Evolutionary conservation across 495 filamentous ascomycete genomes (phyloP), one percentile per base, ranked within the genome.

Genomic region (Acidiella bohemica): DNA sequence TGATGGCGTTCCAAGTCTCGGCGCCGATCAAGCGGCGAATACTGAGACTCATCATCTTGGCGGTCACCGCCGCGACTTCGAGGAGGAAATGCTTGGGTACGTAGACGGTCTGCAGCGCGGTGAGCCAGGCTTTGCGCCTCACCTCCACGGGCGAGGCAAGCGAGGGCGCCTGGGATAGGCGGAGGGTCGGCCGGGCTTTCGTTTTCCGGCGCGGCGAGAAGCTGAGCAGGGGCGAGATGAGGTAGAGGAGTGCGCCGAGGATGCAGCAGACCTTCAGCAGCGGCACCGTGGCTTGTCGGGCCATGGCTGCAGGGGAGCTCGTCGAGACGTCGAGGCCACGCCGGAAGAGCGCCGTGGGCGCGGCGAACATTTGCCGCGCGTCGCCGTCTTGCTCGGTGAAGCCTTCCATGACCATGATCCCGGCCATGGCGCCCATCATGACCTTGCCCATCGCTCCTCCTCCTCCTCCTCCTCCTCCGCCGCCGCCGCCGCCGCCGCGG

Each of bases 21-120:
- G 75, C 73, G 22, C 86, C 86, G 47, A 93, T 70, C 0, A 84
- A 44, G 43, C 85, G 85, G 33, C 83, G 72, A n/a, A 83, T 48
- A 36, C 81, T 75, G 28, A 92, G 78, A 50, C 93, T 92, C 16
- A 81, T 53, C 29, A 77, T 80, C 63, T 93, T 85, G 32, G 82
- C 67, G 5, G 70, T 67, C 32, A 96, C 67, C 0, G 87, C 87
- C 12, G 79, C 76, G 44, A 82, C 76, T 57, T 94, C 88, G 13
- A 86, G 75, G 49, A 83, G 68, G 53, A 93, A 84, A 54, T 93
- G 84, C 10, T 78, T 74, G 14, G 88, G 88, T n/a, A 96, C 80
- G 67, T 86, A 92, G 11, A 93, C 84, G 16, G 81, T 84, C 61
- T 95, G 88, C 44, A 95, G 78, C 3, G 88, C 87, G 2, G 88